Conservation (phyloP, 441 rosid species). For the Arabidopsis lyrata region DNA sequence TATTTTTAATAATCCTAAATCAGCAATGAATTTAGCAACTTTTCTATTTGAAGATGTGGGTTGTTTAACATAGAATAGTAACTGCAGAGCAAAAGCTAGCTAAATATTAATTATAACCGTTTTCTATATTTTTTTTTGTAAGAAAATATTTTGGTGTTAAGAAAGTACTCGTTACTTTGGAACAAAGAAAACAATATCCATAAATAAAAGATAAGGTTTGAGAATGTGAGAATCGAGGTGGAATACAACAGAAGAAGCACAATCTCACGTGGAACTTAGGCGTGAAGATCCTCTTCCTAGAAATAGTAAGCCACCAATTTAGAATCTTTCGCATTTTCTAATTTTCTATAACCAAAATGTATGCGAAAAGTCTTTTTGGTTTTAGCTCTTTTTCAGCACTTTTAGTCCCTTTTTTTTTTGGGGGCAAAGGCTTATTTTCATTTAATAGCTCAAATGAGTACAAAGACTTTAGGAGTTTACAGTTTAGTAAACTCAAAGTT, state of each 20-base stretch:
- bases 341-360: slow-evolving; percentile 10
- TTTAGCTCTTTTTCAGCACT: background rate
- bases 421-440: too few species aligned
- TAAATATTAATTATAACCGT: background rate
- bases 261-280: slow-evolving; percentile 46
- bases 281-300: slow-evolving; percentile 43
- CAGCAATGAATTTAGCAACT: background rate
- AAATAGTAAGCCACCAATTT: slow-evolving; percentile 42
- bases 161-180: slow-evolving; percentile 38
- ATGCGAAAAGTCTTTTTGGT: slow-evolving; percentile 9
- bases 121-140: background rate
- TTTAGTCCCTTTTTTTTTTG: background rate
- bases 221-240: slow-evolving; percentile 44
- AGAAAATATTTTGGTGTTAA: slow-evolving; percentile 27
- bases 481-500: too few species aligned
- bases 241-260: slow-evolving; percentile 45
- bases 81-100: background rate
- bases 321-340: slow-evolving; percentile 38
- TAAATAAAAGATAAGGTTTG: slow-evolving; percentile 40
- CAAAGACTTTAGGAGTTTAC: too few species aligned
- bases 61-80: background rate
- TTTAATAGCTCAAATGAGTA: too few species aligned
- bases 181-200: slow-evolving; percentile 35
- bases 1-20: background rate
- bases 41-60: background rate